Conservation (phyloP, 768 basidiomycete genomes). For the Lactarius psammicola region DNA sequence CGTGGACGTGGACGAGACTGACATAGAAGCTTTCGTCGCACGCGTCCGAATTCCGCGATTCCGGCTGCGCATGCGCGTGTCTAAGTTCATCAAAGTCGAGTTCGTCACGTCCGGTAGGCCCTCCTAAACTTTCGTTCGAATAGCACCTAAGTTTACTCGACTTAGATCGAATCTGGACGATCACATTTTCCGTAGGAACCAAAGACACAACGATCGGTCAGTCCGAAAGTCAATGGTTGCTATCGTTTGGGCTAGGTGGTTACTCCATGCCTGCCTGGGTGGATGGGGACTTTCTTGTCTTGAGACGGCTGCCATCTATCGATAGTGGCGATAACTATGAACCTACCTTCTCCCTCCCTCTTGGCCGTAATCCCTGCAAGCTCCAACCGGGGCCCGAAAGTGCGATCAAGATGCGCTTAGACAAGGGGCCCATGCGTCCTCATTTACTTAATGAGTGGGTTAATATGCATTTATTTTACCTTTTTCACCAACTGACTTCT, state of each 20-base stretch:
- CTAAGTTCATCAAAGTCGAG: slow-evolving; percentile 52
- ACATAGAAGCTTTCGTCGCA: slow-evolving; percentile 49
- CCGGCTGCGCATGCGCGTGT: slow-evolving; percentile 66
- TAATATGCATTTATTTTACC: neutral
- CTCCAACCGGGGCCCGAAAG: slow-evolving; percentile 11
- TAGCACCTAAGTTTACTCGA: neutral
- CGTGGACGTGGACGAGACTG: slow-evolving; percentile 47
- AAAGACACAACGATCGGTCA: slow-evolving; percentile 20
- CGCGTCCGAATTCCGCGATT: slow-evolving; percentile 55
- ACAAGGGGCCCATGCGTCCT: slow-evolving; percentile 14
- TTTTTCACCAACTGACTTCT: slow-evolving; percentile 1
- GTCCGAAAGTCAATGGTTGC: slow-evolving; percentile 36
- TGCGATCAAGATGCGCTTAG: slow-evolving; percentile 12
- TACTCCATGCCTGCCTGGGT: slow-evolving; percentile 59
- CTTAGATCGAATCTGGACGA: slow-evolving; percentile 56
- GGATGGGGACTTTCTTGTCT: slow-evolving; percentile 50
- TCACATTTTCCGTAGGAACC: slow-evolving; percentile 40
- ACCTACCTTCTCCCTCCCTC: neutral
- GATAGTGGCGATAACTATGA: neutral
- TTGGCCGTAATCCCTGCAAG: neutral
- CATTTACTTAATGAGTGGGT: slow-evolving; percentile 41
- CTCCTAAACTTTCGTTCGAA: neutral
- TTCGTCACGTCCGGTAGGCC: slow-evolving; percentile 59
- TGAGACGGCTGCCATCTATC: slow-evolving; percentile 24
- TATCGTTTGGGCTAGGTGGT: slow-evolving; percentile 51